phyloP scores from a whole-genome alignment of 2,329 filamentous ascomycete species.

The Teratosphaeria destructans region DNA sequence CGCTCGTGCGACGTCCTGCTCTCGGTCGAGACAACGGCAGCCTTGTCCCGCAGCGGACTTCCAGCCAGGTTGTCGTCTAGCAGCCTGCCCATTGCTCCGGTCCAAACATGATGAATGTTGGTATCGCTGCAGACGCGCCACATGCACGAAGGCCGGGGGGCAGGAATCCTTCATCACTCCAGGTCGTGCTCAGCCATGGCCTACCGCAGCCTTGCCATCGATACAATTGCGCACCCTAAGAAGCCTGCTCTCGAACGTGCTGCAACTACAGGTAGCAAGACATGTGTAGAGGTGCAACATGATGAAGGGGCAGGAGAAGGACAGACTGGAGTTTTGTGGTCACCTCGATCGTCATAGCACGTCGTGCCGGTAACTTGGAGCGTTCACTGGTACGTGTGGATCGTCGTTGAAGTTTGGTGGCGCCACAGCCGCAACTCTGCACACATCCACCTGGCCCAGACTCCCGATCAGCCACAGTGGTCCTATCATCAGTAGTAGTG shows the following conservation, averaged over 20 bases:
- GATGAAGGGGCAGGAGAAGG: neutral
- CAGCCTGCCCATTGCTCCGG: neutral
- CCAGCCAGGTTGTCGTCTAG: neutral
- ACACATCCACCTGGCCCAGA: neutral
- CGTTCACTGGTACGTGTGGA: neutral
- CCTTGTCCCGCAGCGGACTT: neutral
- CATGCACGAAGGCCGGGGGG: neutral
- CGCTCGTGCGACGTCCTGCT: no score
- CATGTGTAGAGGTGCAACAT: neutral
- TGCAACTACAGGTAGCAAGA: neutral
- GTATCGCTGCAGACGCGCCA: neutral
- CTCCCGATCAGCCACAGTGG: neutral
- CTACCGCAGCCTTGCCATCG: neutral
- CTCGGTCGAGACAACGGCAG: neutral
- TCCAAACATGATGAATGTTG: neutral
- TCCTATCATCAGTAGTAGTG: neutral
- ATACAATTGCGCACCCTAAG: neutral
- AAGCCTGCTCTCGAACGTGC: neutral
- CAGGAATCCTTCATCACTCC: neutral
- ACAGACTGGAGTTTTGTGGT: neutral
- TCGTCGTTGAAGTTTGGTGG: neutral
- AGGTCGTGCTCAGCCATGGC: neutral
- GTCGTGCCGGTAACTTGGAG: neutral
- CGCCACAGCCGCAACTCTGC: neutral
- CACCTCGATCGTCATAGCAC: neutral